Conservation (phyloP, 345 rosid species). For the Diplotaxis tenuifolia region DNA sequence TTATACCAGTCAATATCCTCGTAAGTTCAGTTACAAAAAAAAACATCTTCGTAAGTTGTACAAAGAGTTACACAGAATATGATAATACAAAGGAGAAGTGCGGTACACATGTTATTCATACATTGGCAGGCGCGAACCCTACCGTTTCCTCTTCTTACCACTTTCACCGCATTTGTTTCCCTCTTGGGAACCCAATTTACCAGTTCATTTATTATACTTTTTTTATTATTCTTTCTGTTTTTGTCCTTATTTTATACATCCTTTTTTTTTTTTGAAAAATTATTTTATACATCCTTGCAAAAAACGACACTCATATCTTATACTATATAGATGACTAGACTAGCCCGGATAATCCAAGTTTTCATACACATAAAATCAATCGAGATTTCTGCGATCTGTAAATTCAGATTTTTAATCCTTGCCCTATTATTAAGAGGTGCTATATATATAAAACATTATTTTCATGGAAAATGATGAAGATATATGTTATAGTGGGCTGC, state of each 20-base stretch:
- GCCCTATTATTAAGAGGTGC: neutral
- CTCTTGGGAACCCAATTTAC: slow-evolving; percentile 26
- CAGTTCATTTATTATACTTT: slow-evolving; percentile 11
- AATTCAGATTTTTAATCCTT: neutral
- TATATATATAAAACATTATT: neutral
- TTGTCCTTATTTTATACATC: slow-evolving; percentile 13
- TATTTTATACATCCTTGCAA: slow-evolving; percentile 7
- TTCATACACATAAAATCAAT: neutral
- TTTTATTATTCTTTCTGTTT: slow-evolving; percentile 26
- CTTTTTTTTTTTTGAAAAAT: too few species aligned
- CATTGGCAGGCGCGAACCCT: neutral
- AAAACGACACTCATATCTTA: slow-evolving; percentile 8
- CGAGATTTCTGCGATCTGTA: slow-evolving; percentile 23
- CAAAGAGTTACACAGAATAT: too few species aligned
- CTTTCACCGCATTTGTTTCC: slow-evolving; percentile 26
- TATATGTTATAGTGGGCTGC: slow-evolving; percentile 26
- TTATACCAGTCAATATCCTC: too few species aligned
- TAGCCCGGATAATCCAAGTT: neutral
- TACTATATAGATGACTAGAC: neutral
- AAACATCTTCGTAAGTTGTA: too few species aligned
- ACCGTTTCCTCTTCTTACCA: slow-evolving; percentile 3
- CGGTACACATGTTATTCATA: slow-evolving; percentile 16
- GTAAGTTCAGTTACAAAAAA: too few species aligned
- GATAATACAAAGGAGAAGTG: neutral
- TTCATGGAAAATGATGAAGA: slow-evolving; percentile 26